Conservation (phyloP, 2,329 filamentous ascomycete species). For the Phaeophleospora eucalypticola region DNA sequence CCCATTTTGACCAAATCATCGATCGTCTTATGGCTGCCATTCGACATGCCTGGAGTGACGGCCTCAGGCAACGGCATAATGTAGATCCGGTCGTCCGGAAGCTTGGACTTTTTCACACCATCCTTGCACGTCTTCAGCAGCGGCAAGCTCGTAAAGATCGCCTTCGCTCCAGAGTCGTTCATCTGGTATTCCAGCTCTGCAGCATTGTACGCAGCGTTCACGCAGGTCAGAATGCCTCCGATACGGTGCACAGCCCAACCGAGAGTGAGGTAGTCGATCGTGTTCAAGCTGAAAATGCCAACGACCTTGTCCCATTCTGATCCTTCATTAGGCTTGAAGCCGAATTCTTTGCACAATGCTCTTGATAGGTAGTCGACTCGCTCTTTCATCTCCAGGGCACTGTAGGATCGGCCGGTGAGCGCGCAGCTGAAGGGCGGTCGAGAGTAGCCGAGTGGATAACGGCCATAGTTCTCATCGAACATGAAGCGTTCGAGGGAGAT, state of each 20-base stretch:
- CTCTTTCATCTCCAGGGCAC: conserved; percentile 58
- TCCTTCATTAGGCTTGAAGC: conserved; percentile 65
- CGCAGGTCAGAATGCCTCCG: conserved; percentile 69
- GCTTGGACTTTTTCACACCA: conserved; percentile 59
- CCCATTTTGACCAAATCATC: conserved; percentile 64
- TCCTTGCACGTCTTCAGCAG: conserved; percentile 61
- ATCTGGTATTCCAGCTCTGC: conserved; percentile 69
- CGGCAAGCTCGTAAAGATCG: conserved; percentile 67
- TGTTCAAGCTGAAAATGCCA: conserved; percentile 74
- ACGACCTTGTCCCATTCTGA: conserved; percentile 79
- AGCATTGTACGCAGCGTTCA: conserved; percentile 69
- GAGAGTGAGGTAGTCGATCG: conserved; percentile 72
- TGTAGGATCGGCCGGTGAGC: conserved; percentile 62
- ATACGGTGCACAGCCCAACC: conserved; percentile 71
- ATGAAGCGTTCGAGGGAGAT: conserved; percentile 75
- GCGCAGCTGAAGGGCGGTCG: conserved; percentile 73
- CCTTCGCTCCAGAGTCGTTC: conserved; percentile 63
- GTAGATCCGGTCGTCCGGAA: conserved; percentile 63
- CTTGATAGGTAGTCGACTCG: conserved; percentile 65
- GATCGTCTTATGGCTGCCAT: conserved; percentile 58
- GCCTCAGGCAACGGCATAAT: conserved; percentile 63
- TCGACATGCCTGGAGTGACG: conserved; percentile 46
- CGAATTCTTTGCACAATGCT: conserved; percentile 65
- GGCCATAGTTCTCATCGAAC: conserved; percentile 66
- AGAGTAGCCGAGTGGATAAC: conserved; percentile 59